phyloP scores from a whole-genome alignment of 345 rosid genomes.

The Melaleuca alternifolia region DNA sequence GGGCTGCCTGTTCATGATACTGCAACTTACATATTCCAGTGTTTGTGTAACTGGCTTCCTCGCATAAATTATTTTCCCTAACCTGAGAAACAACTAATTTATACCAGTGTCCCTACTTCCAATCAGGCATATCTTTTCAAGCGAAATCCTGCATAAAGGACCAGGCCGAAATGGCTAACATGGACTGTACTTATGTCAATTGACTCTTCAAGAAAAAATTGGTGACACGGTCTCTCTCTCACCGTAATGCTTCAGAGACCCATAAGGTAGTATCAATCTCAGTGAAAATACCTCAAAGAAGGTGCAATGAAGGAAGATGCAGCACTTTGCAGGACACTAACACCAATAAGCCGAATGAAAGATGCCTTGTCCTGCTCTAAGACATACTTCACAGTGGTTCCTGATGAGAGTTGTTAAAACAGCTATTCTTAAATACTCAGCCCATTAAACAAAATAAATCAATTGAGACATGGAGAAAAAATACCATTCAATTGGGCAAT shows the following conservation, averaged over 20 bases:
- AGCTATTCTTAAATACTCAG: conserved; percentile 2
- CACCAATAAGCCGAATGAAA: conserved; percentile 72
- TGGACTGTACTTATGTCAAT: not conserved
- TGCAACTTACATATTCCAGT: not conserved
- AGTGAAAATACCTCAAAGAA: conserved; percentile 55
- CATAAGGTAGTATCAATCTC: not conserved
- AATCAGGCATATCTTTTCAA: not conserved
- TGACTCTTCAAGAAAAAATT: not conserved
- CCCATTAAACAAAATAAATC: not conserved
- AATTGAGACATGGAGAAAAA: not conserved
- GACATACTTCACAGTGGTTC: conserved; percentile 92
- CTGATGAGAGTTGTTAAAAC: conserved; percentile 26
- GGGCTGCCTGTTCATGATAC: not conserved
- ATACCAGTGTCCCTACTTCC: not conserved
- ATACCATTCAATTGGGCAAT: conserved; percentile 94
- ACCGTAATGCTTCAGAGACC: not conserved
- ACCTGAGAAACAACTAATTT: not conserved
- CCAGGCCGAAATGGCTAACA: not conserved
- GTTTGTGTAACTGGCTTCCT: not conserved
- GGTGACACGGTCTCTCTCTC: not conserved
- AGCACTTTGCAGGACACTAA: conserved; percentile 89
- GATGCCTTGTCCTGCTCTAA: conserved; percentile 91
- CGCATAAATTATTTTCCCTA: not conserved
- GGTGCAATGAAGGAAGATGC: conserved; percentile 95
- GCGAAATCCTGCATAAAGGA: not conserved